A percentile compares a stretch with the other conserved stretches of the same genome.
phyloP scores from a whole-genome alignment of 1,284 basidiomycete species.

The Cryptococcus sp. region DNA sequence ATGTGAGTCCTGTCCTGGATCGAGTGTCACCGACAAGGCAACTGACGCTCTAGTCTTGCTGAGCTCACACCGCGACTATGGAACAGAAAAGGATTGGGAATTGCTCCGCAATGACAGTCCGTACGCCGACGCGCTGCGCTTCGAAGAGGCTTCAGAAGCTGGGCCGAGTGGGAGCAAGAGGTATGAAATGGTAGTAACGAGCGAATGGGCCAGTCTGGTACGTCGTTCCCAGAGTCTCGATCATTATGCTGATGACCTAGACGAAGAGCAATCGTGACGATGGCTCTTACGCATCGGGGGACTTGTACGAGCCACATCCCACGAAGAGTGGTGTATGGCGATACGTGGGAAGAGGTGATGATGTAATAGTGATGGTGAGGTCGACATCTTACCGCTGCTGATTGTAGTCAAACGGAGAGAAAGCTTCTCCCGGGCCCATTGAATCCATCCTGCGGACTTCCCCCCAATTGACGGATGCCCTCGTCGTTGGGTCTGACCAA shows the following conservation, averaged over 20 bases:
- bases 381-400: background rate
- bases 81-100: conserved; percentile 46
- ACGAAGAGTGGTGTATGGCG: conserved; percentile 39
- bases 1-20: conserved; percentile 23
- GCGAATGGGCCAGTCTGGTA: conserved; percentile 41
- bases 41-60: conserved; percentile 33
- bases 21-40: background rate
- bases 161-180: conserved; percentile 6
- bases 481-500: conserved; percentile 46
- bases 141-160: conserved; percentile 19
- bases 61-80: conserved; percentile 47
- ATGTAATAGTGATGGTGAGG: conserved; percentile 46
- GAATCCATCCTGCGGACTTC: conserved; percentile 30
- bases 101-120: conserved; percentile 42
- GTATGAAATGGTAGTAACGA: conserved; percentile 43
- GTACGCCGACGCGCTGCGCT: conserved; percentile 25
- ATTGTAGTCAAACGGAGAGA: conserved; percentile 39
- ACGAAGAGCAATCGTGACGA: conserved; percentile 42
- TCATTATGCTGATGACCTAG: conserved; percentile 9
- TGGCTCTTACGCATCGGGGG: conserved; percentile 46
- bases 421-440: conserved; percentile 38
- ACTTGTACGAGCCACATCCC: conserved; percentile 44
- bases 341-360: conserved; percentile 47
- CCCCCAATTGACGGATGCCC: conserved; percentile 32
- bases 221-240: background rate